These are phyloP conservation scores for Scheffersomyces stipitis DNA, from an alignment of 805 yeast species.

Conservation along the genomic window DNA sequence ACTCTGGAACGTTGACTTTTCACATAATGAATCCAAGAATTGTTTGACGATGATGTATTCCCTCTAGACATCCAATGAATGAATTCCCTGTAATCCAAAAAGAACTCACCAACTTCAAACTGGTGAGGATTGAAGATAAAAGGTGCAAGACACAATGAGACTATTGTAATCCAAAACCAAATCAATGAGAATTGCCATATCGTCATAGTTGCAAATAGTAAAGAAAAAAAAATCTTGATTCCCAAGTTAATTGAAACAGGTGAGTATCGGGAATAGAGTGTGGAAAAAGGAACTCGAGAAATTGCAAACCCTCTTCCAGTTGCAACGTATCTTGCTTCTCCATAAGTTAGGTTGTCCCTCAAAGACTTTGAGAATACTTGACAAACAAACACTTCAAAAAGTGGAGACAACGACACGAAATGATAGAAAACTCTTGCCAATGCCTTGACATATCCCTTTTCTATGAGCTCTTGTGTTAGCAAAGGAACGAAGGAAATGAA, in stretches of 20 bases:
- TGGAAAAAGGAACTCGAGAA: slow-evolving; percentile 69
- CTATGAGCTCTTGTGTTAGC: slow-evolving; percentile 82
- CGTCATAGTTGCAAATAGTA: slow-evolving; percentile 72
- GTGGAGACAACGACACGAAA: slow-evolving; percentile 77
- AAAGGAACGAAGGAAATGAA: slow-evolving; percentile 89
- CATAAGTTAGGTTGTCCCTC: slow-evolving; percentile 73
- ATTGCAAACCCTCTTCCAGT: slow-evolving; percentile 96
- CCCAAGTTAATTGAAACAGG: slow-evolving; percentile 79
- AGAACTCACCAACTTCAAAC: slow-evolving; percentile 46
- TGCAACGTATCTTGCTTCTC: slow-evolving; percentile 89
- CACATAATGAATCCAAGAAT: slow-evolving; percentile 79
- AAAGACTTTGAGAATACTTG: slow-evolving; percentile 86
- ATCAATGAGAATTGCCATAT: slow-evolving; percentile 78
- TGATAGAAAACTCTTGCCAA: slow-evolving; percentile 69
- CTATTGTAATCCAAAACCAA: slow-evolving; percentile 55
- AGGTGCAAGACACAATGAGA: slow-evolving; percentile 49
- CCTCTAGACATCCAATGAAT: slow-evolving; percentile 81
- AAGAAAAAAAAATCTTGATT: slow-evolving; percentile 61
- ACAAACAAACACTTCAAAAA: slow-evolving; percentile 93
- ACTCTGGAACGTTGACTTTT: slow-evolving; percentile 20
- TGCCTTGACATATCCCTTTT: slow-evolving; percentile 81
- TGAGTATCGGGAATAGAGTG: slow-evolving; percentile 75
- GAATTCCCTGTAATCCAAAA: slow-evolving; percentile 49
- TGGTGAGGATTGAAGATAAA: slow-evolving; percentile 56
- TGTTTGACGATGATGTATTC: slow-evolving; percentile 52